Evolutionary conservation across 805 yeast genomes (phyloP).

Genomic region (Kluyveromyces siamensis): DNA sequence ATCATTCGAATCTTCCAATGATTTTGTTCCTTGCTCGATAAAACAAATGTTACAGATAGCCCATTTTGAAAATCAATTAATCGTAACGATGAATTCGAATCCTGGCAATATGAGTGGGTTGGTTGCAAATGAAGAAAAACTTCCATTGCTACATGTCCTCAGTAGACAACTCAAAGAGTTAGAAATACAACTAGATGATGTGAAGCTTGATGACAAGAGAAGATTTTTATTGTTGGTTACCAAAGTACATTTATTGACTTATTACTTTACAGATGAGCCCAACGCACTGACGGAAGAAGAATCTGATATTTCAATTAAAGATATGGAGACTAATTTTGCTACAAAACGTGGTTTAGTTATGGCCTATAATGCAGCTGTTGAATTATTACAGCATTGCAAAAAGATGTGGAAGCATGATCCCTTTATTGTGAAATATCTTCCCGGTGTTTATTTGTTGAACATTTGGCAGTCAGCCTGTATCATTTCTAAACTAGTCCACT

Average conservation of each 20-base stretch:
- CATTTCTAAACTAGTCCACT: conserved; percentile 68
- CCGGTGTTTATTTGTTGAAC: conserved; percentile 70
- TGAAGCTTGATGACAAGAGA: conserved; percentile 56
- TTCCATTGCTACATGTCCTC: conserved; percentile 65
- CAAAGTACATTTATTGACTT: conserved; percentile 73
- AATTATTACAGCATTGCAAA: conserved; percentile 58
- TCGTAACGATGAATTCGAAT: conserved; percentile 65
- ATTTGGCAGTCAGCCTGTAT: conserved; percentile 92
- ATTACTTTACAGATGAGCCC: conserved; percentile 57
- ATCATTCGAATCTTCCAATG: conserved; percentile 11
- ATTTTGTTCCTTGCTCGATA: conserved; percentile 47
- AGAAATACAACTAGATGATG: conserved; percentile 41
- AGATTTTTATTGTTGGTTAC: conserved; percentile 62
- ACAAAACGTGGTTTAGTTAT: conserved; percentile 64
- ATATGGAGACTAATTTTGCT: conserved; percentile 38
- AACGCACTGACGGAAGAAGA: background rate
- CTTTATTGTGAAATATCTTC: conserved; percentile 65
- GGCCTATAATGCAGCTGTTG: conserved; percentile 71
- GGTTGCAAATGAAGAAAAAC: conserved; percentile 58
- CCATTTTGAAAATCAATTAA: conserved; percentile 77
- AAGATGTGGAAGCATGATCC: conserved; percentile 50
- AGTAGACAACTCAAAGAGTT: conserved; percentile 67
- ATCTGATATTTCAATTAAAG: conserved; percentile 8
- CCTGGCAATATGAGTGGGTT: conserved; percentile 57
- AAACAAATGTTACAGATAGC: conserved; percentile 76